Percentiles rank a stretch among this genome's conserved stretches.
These are phyloP conservation scores for Flueggea neowawraea DNA, from an alignment of 441 rosid species.

Conservation along the genomic window DNA sequence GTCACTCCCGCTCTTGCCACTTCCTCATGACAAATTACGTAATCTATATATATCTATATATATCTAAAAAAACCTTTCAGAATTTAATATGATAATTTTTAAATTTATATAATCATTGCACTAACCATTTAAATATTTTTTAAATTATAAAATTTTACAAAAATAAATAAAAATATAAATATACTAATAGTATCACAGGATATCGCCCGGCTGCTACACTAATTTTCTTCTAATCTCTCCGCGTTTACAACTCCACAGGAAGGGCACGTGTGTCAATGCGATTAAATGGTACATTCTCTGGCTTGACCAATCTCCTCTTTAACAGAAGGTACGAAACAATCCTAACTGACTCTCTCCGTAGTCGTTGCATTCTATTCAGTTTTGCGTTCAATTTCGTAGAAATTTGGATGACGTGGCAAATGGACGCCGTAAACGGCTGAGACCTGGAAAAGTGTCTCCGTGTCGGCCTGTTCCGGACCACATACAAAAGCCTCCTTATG, in stretches of 20 bases:
- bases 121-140: no score
- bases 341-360: no score
- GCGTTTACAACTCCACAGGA: conserved; percentile 29
- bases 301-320: conserved; percentile 61
- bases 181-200: no score
- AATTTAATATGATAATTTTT: no score
- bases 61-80: no score
- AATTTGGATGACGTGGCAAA: conserved; percentile 41
- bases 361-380: background rate
- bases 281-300: conserved; percentile 52
- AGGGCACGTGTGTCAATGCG: conserved; percentile 61
- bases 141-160: no score
- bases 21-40: background rate
- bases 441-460: conserved; percentile 77
- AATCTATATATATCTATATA: no score
- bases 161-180: no score
- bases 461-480: conserved; percentile 67
- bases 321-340: conserved; percentile 54
- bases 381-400: conserved; percentile 21
- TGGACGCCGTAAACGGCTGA: conserved; percentile 41
- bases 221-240: background rate
- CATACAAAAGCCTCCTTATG: conserved; percentile 70
- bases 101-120: no score
- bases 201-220: no score
- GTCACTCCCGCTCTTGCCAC: conserved; percentile 18